Conservation (phyloP, 1,284 basidiomycete genomes). For the Ceratobasidium sp. region DNA sequence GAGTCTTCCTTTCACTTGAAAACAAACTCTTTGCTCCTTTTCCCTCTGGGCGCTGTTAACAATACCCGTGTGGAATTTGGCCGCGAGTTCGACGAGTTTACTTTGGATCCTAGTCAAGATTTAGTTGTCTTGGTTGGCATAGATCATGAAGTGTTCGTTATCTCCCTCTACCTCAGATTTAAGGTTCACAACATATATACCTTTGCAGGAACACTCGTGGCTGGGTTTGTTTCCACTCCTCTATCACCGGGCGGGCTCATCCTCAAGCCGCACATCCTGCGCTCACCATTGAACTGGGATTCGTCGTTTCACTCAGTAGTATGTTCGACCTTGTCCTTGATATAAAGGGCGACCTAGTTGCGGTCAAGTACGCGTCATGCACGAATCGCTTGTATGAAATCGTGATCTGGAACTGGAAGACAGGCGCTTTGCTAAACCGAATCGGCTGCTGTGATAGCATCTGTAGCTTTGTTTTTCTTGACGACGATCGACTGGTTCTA, state of each 20-base stretch:
- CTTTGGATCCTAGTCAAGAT: conserved; percentile 2
- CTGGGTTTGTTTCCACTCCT: conserved; percentile 12
- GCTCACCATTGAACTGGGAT: neutral
- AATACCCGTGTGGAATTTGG: neutral
- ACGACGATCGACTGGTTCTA: neutral
- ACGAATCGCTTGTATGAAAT: conserved; percentile 33
- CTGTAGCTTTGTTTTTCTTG: conserved; percentile 16
- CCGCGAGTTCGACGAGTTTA: neutral
- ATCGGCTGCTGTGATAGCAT: conserved; percentile 1
- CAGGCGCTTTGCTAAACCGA: neutral
- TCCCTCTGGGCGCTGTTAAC: neutral
- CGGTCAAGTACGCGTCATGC: neutral
- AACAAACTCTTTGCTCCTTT: neutral
- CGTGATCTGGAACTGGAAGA: conserved; percentile 38
- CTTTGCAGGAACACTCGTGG: neutral
- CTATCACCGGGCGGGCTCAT: conserved; percentile 5
- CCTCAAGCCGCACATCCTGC: conserved; percentile 1
- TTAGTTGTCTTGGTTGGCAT: neutral
- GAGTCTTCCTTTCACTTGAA: no score
- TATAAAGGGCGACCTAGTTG: conserved; percentile 16
- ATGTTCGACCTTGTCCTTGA: conserved; percentile 6
- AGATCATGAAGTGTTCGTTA: conserved; percentile 3
- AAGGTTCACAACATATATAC: neutral
- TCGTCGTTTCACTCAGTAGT: no score
- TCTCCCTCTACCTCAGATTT: neutral